Evolutionary conservation across 768 basidiomycete genomes (phyloP), one percentile per base, ranked within the genome.

Genomic region (Tricholoma furcatifolium): DNA sequence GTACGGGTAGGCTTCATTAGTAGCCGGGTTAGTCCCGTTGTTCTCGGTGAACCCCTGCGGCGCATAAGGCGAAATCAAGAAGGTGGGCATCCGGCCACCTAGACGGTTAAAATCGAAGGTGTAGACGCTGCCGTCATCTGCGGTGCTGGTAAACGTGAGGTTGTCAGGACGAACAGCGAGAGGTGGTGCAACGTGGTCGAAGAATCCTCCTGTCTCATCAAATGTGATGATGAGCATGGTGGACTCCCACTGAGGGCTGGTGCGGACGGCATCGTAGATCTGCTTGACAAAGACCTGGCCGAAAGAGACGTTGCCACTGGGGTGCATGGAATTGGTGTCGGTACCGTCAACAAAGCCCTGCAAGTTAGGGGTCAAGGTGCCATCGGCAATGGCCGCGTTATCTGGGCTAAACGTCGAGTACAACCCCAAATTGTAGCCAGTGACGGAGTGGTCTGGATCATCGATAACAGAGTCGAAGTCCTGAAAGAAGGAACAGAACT

Each of bases 361-460:
- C 45, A 60, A 63, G 1, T 43, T 62, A 34, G 63, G 44, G 7
- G 55, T 51, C 40, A 62, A 59, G 1, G 48, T 55, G 4, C 42
- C 53, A 39, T 66, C 55, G 43, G 43, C 43, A 17, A 44, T 44
- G 12, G 43, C 43, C 3, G 43, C 43, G 12, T 44, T 44, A 27
- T 18, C 17, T 11, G 63, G 65, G 17, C 57, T 53, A 49, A 63
- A 66, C 31, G 61, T 59, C 4, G 56, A 52, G 38, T 60, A 65
- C 39, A 67, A 56, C 53, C 67, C 56, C 38, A 63, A 61, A 24
- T 60, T 62, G 20, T 61, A 62, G 2, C 62, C 65, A 20, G 61
- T 65, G n/a, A 63, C 35, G 8, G 55, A 58, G 34, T 65, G 65
- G 38, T 65, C 60, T 1, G 65, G 65, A 50, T 65, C 65, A 43